Evolutionary conservation across 257 asterid genomes (phyloP), one percentile per base, ranked within the genome.

Genomic region (Solanum paucissectum): DNA sequence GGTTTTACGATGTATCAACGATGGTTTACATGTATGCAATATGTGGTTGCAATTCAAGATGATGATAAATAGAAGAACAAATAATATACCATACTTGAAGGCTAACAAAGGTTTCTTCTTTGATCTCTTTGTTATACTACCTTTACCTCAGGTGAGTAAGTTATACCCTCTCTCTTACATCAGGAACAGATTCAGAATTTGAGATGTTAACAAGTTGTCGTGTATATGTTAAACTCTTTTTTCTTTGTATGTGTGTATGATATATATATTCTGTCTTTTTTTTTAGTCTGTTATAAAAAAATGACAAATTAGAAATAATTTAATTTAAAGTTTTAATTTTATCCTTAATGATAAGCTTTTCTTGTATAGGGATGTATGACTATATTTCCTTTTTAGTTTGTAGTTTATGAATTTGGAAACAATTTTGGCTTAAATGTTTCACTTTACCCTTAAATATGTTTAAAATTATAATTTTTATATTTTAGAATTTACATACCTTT

Each of bases 131-230:
- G 87, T 87, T 11, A 83, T 87, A 38, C 83, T 87, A 12, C 89
- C 89, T 29, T 32, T 87, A 27, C 87, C 87, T 21, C 89, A 87
- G 89, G 89, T 87, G 23, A 38, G 84, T 83, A 55, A 55, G n/a
- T 55, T 55, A 0, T 55, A 55, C 4, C n/a, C 1, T 0, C 32
- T 60, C 82, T 33, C 40, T 73, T 36, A 9, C 18, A 72, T 72
- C 8, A 36, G 3, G 20, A n/a, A 9, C 18, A 1, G 18, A 37
- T 74, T 36, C 52, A 74, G 6, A 74, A 74, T 74, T 37, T 74
- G 18, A 6, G 9, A 27, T 66, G 34, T 71, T 9, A 1, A 13
- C 0, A 2, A 71, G 75, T 32, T 71, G 3, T 7, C 7, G 21
- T 12, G 10, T 27, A 27, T 66, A 27, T 66, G 2, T 12, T 49